Conservation (phyloP, 202 grass and related monocot species). For the Schoenoplectus tabernaemontani region DNA sequence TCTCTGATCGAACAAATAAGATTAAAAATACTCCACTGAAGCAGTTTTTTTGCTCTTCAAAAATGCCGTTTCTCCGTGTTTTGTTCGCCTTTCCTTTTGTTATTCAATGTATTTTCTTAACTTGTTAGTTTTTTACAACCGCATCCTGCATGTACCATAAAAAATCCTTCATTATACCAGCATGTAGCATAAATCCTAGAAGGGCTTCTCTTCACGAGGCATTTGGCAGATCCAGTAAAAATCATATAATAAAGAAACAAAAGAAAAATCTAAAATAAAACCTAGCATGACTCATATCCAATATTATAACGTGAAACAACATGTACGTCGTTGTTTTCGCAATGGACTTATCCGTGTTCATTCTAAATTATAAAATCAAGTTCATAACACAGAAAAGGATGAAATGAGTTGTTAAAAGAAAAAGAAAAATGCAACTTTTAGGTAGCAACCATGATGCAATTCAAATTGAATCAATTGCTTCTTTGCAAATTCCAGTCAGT, state of each 20-base stretch:
- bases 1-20: too few species aligned
- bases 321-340: not conserved
- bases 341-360: not conserved
- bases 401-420: not conserved
- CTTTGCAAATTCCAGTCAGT: conserved; percentile 97
- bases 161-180: not conserved
- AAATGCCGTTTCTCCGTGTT: too few species aligned
- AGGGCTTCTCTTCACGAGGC: not conserved
- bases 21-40: too few species aligned
- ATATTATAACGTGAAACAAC: not conserved
- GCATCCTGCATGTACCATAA: too few species aligned
- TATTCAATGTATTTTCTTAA: not conserved
- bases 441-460: conserved; percentile 50
- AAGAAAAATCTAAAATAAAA: not conserved
- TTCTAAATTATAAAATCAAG: conserved; percentile 2
- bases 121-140: not conserved
- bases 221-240: not conserved
- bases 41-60: too few species aligned
- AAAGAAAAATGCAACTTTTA: conserved; percentile 27
- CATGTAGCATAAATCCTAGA: not conserved
- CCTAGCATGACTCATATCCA: not conserved
- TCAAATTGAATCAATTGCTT: conserved; percentile 99
- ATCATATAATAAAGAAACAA: not conserved
- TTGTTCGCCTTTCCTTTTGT: not conserved
- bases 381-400: not conserved